These are phyloP conservation scores for Testicularia cyperi DNA, from an alignment of 1,284 basidiomycete species.

Conservation along the genomic window DNA sequence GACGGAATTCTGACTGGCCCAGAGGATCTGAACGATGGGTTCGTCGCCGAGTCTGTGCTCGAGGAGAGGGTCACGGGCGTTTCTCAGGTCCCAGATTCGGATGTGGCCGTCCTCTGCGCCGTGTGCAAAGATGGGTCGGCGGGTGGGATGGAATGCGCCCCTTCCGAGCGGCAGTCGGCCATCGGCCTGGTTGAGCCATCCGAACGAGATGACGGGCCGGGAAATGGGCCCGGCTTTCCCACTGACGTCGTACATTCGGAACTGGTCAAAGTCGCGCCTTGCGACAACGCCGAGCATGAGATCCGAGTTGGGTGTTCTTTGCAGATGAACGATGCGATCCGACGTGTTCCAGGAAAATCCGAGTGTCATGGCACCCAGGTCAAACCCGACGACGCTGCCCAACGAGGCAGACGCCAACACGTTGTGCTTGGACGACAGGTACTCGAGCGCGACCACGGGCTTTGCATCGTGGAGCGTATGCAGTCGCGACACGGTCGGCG, in stretches of 20 bases:
- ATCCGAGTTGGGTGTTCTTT: constrained; percentile 25
- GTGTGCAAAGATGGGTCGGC: constrained; percentile 26
- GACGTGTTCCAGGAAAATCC: constrained; percentile 31
- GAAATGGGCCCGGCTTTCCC: constrained; percentile 24
- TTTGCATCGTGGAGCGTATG: constrained; percentile 23
- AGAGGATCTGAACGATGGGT: constrained; percentile 24
- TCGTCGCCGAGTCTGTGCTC: constrained; percentile 19
- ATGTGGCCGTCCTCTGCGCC: constrained; percentile 26
- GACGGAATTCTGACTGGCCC: constrained; percentile 6
- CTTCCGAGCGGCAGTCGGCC: constrained; percentile 16
- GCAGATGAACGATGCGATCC: constrained; percentile 30
- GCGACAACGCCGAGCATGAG: constrained; percentile 25
- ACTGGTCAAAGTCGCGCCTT: constrained; percentile 34
- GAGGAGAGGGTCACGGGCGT: constrained; percentile 20
- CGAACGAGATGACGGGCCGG: constrained; percentile 25
- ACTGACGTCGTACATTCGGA: constrained; percentile 30
- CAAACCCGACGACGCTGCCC: constrained; percentile 23
- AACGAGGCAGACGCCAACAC: constrained; percentile 17
- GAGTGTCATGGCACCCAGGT: constrained; percentile 15
- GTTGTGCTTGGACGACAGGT: constrained; percentile 10
- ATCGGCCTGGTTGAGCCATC: constrained; percentile 30
- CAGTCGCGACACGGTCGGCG: constrained; percentile 6
- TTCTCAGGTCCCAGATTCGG: constrained; percentile 34
- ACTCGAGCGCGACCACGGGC: constrained; percentile 21
- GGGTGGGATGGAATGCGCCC: constrained; percentile 22